Evolutionary conservation across 176 grass and related monocot species (phyloP).

Genomic region (Raddia distichophylla): DNA sequence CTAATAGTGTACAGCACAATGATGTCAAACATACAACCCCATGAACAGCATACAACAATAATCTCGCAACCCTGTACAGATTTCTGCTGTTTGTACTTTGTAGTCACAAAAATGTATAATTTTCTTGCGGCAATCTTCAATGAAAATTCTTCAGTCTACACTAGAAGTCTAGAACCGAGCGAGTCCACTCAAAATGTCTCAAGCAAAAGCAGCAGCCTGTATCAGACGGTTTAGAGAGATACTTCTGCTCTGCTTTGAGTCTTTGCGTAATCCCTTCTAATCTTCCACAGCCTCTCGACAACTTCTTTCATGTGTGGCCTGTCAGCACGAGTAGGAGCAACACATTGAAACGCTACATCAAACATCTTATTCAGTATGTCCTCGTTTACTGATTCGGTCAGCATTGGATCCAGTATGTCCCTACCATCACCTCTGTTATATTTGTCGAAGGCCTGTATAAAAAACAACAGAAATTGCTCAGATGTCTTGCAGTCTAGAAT

Average conservation of each 20-base stretch:
- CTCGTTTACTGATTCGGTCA: slow-evolving; percentile 61
- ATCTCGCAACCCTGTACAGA: slow-evolving; percentile 32
- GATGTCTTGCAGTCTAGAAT: slow-evolving; percentile 8
- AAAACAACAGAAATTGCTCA: slow-evolving; percentile 31
- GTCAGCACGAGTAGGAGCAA: slow-evolving; percentile 70
- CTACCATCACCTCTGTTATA: slow-evolving; percentile 47
- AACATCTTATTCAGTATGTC: slow-evolving; percentile 61
- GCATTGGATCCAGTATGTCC: slow-evolving; percentile 77
- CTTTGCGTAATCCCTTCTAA: slow-evolving; percentile 68
- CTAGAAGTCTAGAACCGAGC: not conserved
- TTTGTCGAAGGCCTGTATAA: slow-evolving; percentile 68
- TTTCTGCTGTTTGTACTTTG: not conserved
- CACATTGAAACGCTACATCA: slow-evolving; percentile 68
- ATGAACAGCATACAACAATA: slow-evolving; percentile 34
- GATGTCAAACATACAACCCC: slow-evolving; percentile 24
- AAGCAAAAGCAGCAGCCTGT: slow-evolving; percentile 20
- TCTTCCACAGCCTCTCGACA: slow-evolving; percentile 72
- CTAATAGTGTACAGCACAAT: slow-evolving; percentile 4
- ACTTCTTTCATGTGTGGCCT: slow-evolving; percentile 87
- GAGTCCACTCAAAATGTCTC: slow-evolving; percentile 5
- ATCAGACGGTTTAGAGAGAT: slow-evolving; percentile 35
- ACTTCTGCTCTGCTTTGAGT: slow-evolving; percentile 44
- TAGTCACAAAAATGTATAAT: slow-evolving; percentile 28
- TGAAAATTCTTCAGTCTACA: not conserved
- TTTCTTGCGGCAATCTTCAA: slow-evolving; percentile 13